Evolutionary conservation across 2,329 filamentous ascomycete species (phyloP), one percentile per base, ranked within the genome.

Genomic region (Botryotinia narcissicola): DNA sequence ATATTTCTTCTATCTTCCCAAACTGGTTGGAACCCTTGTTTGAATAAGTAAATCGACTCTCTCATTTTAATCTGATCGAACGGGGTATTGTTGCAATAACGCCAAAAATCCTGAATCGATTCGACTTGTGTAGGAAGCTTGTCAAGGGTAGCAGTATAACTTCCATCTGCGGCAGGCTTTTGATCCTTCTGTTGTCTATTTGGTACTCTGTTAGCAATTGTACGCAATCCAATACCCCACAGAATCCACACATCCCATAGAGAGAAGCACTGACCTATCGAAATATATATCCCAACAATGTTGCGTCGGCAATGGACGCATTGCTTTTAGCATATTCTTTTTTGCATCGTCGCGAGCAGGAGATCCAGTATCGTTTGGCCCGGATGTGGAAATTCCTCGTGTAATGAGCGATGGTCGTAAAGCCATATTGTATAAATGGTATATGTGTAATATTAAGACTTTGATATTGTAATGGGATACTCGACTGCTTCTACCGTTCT

Each of bases 1-100:
- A 92, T 86, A 83, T 98, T 98, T 79, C 96, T 90, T 59, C 93
- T 89, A 81, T 98, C 95, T 83, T 94, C 92, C 92, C 92, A 94
- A 77, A 94, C 85, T 73, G 92, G 92, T 76, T 88, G 88, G 82
- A 93, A 93, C 51, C 92, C 92, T 75, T 89, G 86, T 82, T 94
- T 94, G 86, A 94, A 94, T 77, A 95, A 87, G 81, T 94, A 93
- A 76, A 94, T 88, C 63, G 90, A 92, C 83, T 94, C 92, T 79
- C 91, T 90, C 85, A 92, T 90, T 82, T 91, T 91, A 82, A 95
- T 90, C 81, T 91, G 88, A 74, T 91, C 88, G 79, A 93, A 90
- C 25, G 92, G 92, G 57, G 91, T 93, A 83, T 94, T 94, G 84
- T 95, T 94, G 84, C 90, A 90, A 84, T 94, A 92, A 75, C 91